Evolutionary conservation across 768 basidiomycete species (phyloP).

Genomic region (Phanerochaete carnosa): DNA sequence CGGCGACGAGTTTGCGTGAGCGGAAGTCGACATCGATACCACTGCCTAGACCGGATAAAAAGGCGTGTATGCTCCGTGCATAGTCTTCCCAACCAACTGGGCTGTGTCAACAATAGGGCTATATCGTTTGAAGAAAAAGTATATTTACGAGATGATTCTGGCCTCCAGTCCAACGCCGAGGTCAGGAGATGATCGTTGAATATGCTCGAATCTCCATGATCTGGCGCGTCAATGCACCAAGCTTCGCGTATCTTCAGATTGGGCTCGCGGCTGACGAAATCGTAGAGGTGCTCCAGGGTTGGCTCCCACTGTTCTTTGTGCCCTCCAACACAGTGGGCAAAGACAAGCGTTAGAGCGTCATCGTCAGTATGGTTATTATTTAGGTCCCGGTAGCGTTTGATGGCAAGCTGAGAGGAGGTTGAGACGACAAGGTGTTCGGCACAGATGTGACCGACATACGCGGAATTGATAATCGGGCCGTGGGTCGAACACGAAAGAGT

Average conservation of each 20-base stretch:
- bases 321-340: constrained; percentile 51
- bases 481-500: constrained; percentile 45
- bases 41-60: constrained; percentile 44
- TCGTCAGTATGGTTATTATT: constrained; percentile 32
- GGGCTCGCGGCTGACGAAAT: constrained; percentile 19
- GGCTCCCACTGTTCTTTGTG: constrained; percentile 61
- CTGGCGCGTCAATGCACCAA: constrained; percentile 52
- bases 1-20: constrained; percentile 44
- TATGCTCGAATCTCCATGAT: constrained; percentile 50
- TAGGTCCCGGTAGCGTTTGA: constrained; percentile 45
- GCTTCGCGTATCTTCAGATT: constrained; percentile 40
- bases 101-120: not conserved
- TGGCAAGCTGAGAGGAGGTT: constrained; percentile 22
- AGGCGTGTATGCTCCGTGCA: constrained; percentile 41
- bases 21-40: constrained; percentile 49
- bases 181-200: constrained; percentile 42
- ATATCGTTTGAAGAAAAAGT: not conserved
- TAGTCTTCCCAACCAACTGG: constrained; percentile 46
- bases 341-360: constrained; percentile 43
- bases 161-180: not conserved
- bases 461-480: constrained; percentile 48
- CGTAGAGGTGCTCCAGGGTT: constrained; percentile 43
- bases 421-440: not conserved
- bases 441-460: constrained; percentile 11
- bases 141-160: not conserved